Evolutionary conservation across 2,329 filamentous ascomycete genomes (phyloP), one percentile per base, ranked within the genome.

Genomic region (Mycosphaerella sp.): DNA sequence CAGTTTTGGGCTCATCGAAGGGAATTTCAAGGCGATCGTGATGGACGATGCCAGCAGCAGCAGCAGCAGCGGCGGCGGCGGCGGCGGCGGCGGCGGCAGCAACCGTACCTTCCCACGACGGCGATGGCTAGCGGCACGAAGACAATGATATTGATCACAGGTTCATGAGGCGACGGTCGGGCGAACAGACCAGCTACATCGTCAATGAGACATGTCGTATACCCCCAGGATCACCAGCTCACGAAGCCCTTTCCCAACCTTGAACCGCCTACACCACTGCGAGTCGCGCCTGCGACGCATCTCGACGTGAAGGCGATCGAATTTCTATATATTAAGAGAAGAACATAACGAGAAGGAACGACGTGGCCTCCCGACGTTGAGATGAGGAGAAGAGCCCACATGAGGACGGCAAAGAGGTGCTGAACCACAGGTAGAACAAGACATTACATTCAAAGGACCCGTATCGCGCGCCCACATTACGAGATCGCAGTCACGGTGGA

Each of bases 1-100:
- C 34, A 36, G 48, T 45, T 40, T 51, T 39, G 48, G 43, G 48
- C 43, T 38, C 34, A 41, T 51, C 32, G 12, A 29, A 45, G 42
- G 32, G 26, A 51, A 41, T 11, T 4, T 4, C 34, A 38, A 38
- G 34, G 34, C 10, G 26, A 29, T 29, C 26, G 26, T 29, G 6
- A 29, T 29, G 26, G 26, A 29, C 5, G 26, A 29, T 29, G 26
- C 26, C 26, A 29, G 26, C 26, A 29, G 26, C 26, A 29, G 26
- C 26, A 6, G 21, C 21, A 21, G 21, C 26, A 29, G 26, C 26
- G 6, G 26, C 26, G 6, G 26, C 26, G 1, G 21, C 21, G 3
- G 21, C 26, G 5, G 26, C 26, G 6, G 26, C 26, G 6, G 26
- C 26, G 5, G 26, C 26, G 26, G 26, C 26, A 29, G 26, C 40